Percentiles rank a stretch among this genome's conserved stretches.
phyloP scores from a whole-genome alignment of 108 stramenopile species.

The Thalassiosira profunda region DNA sequence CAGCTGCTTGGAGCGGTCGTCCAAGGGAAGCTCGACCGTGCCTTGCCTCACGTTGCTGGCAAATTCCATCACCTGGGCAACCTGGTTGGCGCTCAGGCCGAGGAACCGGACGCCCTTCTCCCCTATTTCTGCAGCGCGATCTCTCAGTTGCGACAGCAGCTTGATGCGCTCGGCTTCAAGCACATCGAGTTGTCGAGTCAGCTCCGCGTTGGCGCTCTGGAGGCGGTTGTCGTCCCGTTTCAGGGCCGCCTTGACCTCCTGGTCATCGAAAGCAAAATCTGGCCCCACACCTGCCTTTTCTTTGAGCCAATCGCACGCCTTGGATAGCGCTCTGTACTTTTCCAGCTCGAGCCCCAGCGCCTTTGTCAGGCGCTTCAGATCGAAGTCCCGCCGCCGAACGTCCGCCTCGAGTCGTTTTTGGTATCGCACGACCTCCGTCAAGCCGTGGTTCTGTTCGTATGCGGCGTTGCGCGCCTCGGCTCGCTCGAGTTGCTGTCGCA shows the following conservation, averaged over 20 bases:
- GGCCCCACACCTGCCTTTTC: slow-evolving; percentile 60
- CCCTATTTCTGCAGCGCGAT: slow-evolving; percentile 61
- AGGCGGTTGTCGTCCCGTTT: slow-evolving; percentile 30
- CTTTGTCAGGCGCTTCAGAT: slow-evolving; percentile 50
- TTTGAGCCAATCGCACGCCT: slow-evolving; percentile 70
- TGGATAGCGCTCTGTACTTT: slow-evolving; percentile 48
- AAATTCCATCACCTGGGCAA: slow-evolving; percentile 58
- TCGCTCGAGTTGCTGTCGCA: slow-evolving; percentile 48
- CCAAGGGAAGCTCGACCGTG: slow-evolving; percentile 48
- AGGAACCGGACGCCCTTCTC: slow-evolving; percentile 60
- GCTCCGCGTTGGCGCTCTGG: slow-evolving; percentile 47
- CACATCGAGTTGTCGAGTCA: slow-evolving; percentile 62
- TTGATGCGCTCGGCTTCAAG: slow-evolving; percentile 68
- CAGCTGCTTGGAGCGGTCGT: slow-evolving; percentile 54
- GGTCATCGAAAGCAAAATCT: slow-evolving; percentile 60
- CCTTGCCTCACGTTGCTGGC: slow-evolving; percentile 59
- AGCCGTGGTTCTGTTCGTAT: slow-evolving; percentile 80
- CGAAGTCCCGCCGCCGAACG: slow-evolving; percentile 57
- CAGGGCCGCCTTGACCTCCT: slow-evolving; percentile 49
- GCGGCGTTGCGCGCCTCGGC: slow-evolving; percentile 55
- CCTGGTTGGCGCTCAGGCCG: slow-evolving; percentile 46
- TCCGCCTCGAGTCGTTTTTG: slow-evolving; percentile 80
- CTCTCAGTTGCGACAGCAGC: slow-evolving; percentile 60
- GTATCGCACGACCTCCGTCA: slow-evolving; percentile 62
- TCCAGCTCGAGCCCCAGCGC: slow-evolving; percentile 53